Conservation (phyloP, 805 yeast species). For the Candida cerambycidarum region DNA sequence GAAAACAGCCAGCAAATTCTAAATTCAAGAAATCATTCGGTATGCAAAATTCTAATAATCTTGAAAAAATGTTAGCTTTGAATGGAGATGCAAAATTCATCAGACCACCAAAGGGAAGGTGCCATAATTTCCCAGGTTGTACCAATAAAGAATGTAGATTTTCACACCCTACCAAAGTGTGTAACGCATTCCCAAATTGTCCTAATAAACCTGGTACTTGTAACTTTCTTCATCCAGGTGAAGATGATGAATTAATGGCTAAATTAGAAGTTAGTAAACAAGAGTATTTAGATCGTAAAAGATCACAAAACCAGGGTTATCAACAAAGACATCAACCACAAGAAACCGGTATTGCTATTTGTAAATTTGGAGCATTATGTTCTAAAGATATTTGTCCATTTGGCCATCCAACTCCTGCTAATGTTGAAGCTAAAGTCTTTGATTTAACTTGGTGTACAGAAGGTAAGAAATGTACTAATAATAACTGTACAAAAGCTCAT, state of each 20-base stretch:
- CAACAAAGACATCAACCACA: slow-evolving; percentile 24
- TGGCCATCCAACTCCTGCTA: slow-evolving; percentile 91
- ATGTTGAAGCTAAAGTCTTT: slow-evolving; percentile 67
- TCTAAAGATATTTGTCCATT: slow-evolving; percentile 78
- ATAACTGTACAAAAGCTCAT: slow-evolving; percentile 71
- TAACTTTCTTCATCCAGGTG: slow-evolving; percentile 78
- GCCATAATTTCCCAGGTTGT: slow-evolving; percentile 72
- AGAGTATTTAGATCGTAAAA: slow-evolving; percentile 46
- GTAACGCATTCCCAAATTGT: slow-evolving; percentile 77
- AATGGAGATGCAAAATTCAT: slow-evolving; percentile 30
- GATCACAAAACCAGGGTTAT: slow-evolving; percentile 10
- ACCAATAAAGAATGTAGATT: slow-evolving; percentile 64
- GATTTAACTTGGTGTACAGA: slow-evolving; percentile 74
- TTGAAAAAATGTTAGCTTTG: slow-evolving; percentile 36
- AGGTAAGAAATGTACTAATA: slow-evolving; percentile 63
- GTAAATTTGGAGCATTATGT: slow-evolving; percentile 77
- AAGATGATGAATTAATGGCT: slow-evolving; percentile 71
- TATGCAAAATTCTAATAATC: slow-evolving; percentile 38
- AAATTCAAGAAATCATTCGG: slow-evolving; percentile 30
- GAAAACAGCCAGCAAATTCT: slow-evolving; percentile 18
- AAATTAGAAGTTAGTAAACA: slow-evolving; percentile 64
- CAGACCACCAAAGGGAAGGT: slow-evolving; percentile 59
- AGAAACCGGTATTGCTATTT: slow-evolving; percentile 51
- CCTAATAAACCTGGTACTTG: slow-evolving; percentile 81
- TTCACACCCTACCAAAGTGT: slow-evolving; percentile 77